Evolutionary conservation across 345 rosid species (phyloP), one percentile per base, ranked within the genome.

Genomic region (Trapa incisa): DNA sequence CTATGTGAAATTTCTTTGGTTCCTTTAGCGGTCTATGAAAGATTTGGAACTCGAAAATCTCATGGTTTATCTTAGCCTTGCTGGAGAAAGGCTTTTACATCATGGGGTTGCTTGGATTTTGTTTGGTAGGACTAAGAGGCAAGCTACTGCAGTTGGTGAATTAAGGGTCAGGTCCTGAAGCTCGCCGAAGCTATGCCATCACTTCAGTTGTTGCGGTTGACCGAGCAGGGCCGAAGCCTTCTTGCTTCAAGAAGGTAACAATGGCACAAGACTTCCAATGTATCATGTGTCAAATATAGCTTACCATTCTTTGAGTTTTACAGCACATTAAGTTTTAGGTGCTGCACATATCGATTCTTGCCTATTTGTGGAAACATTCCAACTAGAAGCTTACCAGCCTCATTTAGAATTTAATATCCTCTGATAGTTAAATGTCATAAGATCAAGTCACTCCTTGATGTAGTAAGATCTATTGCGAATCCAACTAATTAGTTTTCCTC

Each of bases 151-250:
- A 66, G 72, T 68, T 67, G 67, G 74, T 77, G 43, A 65, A 45
- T 54, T 74, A 70, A 66, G 63, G 61, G 63, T 56, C 48, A 70
- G 61, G 67, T 9, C 58, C 71, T 42, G 56, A 65, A 47, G 64
- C 61, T 75, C 35, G 38, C 33, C 37, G 61, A 62, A 77, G 79
- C 75, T 76, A 93, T 93, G 98, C 84, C 91, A 80, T 90, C 94
- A 75, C 96, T 89, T 66, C 97, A 88, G 78, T 78, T 89, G 57
- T 84, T 93, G 80, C 89, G 84, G 75, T 75, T 90, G 80, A 93
- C 98, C 4, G 92, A 89, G 77, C 90, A 71, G 66, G 98, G 98
- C 29, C 84, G 84, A 13, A 75, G 81, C 79, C 86, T 90, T 66
- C 75, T 93, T 61, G 91, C 94, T 42, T 85, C 96, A 4, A 82